Evolutionary conservation across 2,329 filamentous ascomycete species (phyloP).

Genomic region (Aspergillus floridensis): DNA sequence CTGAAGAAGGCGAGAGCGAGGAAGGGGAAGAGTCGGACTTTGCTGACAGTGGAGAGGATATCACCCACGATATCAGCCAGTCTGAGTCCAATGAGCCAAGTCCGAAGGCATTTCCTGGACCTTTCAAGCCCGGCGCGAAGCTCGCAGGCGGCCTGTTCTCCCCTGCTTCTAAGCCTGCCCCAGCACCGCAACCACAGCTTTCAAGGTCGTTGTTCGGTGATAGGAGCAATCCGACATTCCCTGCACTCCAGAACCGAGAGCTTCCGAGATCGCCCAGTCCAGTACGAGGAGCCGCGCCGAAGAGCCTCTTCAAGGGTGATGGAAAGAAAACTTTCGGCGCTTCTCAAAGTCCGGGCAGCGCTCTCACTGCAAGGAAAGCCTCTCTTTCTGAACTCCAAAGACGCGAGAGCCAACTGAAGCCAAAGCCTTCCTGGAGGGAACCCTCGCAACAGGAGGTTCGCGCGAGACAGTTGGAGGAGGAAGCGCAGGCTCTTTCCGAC

Average conservation of each 20-base stretch:
- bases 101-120: slow-evolving; percentile 43
- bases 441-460: slow-evolving; percentile 31
- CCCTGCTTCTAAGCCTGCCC: slow-evolving; percentile 31
- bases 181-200: neutral
- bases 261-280: slow-evolving; percentile 49
- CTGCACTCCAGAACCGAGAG: slow-evolving; percentile 29
- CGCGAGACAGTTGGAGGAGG: slow-evolving; percentile 30
- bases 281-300: slow-evolving; percentile 33
- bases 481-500: slow-evolving; percentile 39
- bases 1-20: slow-evolving; percentile 12
- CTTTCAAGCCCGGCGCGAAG: slow-evolving; percentile 41
- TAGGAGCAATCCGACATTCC: slow-evolving; percentile 39
- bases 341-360: slow-evolving; percentile 37
- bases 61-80: slow-evolving; percentile 40
- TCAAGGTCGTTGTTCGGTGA: slow-evolving; percentile 45
- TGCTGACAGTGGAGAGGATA: slow-evolving; percentile 47
- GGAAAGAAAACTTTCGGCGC: slow-evolving; percentile 39
- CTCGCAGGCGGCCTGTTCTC: slow-evolving; percentile 42
- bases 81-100: slow-evolving; percentile 32
- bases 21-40: slow-evolving; percentile 36
- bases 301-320: slow-evolving; percentile 32
- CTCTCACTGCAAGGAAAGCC: slow-evolving; percentile 42
- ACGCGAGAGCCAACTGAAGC: slow-evolving; percentile 26
- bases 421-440: slow-evolving; percentile 25
- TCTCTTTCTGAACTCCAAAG: slow-evolving; percentile 34